Evolutionary conservation across 768 basidiomycete genomes (phyloP), one percentile per base, ranked within the genome.

Genomic region (Suillus lakei): DNA sequence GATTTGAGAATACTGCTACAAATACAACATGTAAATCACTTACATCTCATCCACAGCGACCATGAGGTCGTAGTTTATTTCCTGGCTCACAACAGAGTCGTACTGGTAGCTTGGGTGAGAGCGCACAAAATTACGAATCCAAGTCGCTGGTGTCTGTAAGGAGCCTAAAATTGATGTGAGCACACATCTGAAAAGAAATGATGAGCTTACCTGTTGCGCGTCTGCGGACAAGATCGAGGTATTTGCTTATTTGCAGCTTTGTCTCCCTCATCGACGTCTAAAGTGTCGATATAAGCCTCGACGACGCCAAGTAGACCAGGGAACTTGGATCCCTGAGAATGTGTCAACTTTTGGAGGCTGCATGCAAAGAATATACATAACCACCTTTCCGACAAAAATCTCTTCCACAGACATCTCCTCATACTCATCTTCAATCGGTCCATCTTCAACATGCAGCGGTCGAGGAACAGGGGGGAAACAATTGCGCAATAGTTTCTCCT

Each of bases 51-150:
- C 96, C 7, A 98, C 80, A 2, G 94, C 93, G 53, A 88, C 83
- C 74, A 98, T 82, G 32, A 99, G 84, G 78, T 99, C 98, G 74
- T 96, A 98, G 73, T 96, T 98, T 73, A 99, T 95, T 78, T 92
- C 89, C 71, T 93, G 86, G 60, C 84, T 91, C 23, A 99, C 94
- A 60, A 92, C 91, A n/a, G 95, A 97, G 79, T 99, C 95, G 59
- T 87, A 85, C 76, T 91, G 90, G 81, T 99, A 99, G n/a, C 81
- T 85, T 9, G 96, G 93, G 76, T 99, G 98, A 2, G 89, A 85
- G 30, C 89, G 88, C 50, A 99, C 92, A 78, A 98, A 99, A 55
- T 91, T 85, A 41, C 98, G 87, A 64, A 98, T 96, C 95, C 95
- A 99, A 4, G 89, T 88, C 13, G 98, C 98, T 8, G 94, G 87